These are phyloP conservation scores for Lachnellula willkommii DNA, from an alignment of 2,329 filamentous ascomycete genomes.

Conservation along the genomic window DNA sequence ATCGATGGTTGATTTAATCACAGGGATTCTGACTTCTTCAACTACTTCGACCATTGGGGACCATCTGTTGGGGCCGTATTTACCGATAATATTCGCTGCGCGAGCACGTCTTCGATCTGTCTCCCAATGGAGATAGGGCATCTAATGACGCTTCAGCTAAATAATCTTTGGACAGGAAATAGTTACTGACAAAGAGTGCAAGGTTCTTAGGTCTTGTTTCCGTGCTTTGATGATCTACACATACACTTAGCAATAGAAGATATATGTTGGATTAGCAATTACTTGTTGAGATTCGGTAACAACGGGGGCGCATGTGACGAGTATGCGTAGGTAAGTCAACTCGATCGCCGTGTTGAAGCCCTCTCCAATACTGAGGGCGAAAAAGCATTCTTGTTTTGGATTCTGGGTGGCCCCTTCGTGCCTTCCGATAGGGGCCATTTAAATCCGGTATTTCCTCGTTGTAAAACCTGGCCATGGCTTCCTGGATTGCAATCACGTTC, in stretches of 20 bases:
- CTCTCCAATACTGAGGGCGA: conserved; percentile 16
- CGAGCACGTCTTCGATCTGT: conserved; percentile 19
- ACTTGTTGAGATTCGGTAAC: conserved; percentile 15
- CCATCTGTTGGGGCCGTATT: conserved; percentile 6
- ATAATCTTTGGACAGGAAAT: neutral
- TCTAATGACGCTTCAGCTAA: conserved; percentile 8
- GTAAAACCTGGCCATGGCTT: conserved; percentile 7
- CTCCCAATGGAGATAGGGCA: conserved; percentile 30
- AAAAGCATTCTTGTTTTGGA: conserved; percentile 15
- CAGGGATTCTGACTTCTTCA: neutral
- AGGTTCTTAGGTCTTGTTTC: conserved; percentile 11
- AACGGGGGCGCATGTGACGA: conserved; percentile 19
- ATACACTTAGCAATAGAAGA: neutral
- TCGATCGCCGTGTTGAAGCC: conserved; percentile 14
- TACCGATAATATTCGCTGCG: conserved; percentile 10
- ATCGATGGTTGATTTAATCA: neutral
- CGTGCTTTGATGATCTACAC: conserved; percentile 2
- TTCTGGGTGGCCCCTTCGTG: conserved; percentile 2
- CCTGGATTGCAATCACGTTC: neutral
- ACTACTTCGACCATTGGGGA: conserved; percentile 5
- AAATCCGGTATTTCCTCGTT: neutral
- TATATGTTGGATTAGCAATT: neutral
- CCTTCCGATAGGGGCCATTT: conserved; percentile 3
- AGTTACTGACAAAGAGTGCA: conserved; percentile 14
- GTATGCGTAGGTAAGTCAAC: conserved; percentile 14